phyloP scores from a whole-genome alignment of 352 stramenopile species.

The Globisporangium irregulare region DNA sequence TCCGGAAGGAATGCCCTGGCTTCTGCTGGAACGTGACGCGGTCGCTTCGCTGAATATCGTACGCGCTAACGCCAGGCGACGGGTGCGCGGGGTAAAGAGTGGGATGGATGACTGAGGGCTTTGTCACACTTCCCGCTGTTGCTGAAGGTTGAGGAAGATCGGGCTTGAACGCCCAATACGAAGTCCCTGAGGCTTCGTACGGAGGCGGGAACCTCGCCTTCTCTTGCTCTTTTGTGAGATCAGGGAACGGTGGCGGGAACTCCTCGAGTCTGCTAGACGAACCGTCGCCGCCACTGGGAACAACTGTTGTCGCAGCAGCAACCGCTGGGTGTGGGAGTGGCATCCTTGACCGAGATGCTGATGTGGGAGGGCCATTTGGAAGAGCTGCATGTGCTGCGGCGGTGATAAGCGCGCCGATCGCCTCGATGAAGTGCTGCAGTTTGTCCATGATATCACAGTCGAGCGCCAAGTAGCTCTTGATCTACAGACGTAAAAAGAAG shows the following conservation, averaged over 20 bases:
- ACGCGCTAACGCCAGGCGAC: constrained; percentile 40
- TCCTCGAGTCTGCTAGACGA: background rate
- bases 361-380: background rate
- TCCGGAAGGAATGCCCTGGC: constrained; percentile 38
- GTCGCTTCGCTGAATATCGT: constrained; percentile 46
- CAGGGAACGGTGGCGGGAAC: constrained; percentile 42
- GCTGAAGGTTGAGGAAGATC: constrained; percentile 8
- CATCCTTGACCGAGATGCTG: too few relatives aligned
- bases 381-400: background rate
- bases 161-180: constrained; percentile 22
- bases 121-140: background rate
- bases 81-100: constrained; percentile 11
- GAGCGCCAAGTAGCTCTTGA: constrained; percentile 26
- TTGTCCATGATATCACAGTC: constrained; percentile 27
- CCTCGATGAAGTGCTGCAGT: constrained; percentile 34
- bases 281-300: too few relatives aligned
- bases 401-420: constrained; percentile 28
- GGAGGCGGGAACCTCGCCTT: constrained; percentile 28
- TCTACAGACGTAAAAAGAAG: constrained; percentile 11
- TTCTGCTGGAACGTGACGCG: constrained; percentile 40
- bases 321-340: constrained; percentile 4
- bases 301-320: constrained; percentile 1
- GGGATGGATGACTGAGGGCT: constrained; percentile 10
- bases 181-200: constrained; percentile 30
- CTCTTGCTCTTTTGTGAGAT: constrained; percentile 21